Evolutionary conservation across 495 filamentous ascomycete species (phyloP).

Genomic region (Penicillium samsonianum): DNA sequence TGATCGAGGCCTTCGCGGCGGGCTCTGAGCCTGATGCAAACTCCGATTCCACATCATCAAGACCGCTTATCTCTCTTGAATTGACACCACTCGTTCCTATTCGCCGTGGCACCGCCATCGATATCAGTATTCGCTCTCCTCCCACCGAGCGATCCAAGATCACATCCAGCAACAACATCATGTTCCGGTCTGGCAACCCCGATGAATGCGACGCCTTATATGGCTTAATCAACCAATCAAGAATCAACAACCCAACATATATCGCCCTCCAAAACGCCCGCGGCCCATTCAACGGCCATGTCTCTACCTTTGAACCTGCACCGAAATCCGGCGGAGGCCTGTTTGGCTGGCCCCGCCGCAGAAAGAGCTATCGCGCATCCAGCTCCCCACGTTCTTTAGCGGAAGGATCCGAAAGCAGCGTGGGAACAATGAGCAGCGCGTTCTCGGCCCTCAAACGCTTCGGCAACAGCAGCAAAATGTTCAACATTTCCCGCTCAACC

Average conservation of each 20-base stretch:
- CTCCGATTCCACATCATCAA: slow-evolving; percentile 38
- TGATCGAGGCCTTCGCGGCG: slow-evolving; percentile 80
- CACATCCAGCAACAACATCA: slow-evolving; percentile 71
- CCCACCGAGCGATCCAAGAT: slow-evolving; percentile 70
- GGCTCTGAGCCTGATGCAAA: slow-evolving; percentile 37
- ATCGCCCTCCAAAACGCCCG: slow-evolving; percentile 77
- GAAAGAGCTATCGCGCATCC: slow-evolving; percentile 61
- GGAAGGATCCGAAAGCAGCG: slow-evolving; percentile 59
- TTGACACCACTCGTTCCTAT: slow-evolving; percentile 87
- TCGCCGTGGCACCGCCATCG: slow-evolving; percentile 83
- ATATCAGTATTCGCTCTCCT: slow-evolving; percentile 88
- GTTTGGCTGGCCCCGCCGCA: slow-evolving; percentile 52
- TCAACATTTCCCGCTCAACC: slow-evolving; percentile 74
- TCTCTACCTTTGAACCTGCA: slow-evolving; percentile 31
- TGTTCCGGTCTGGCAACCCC: slow-evolving; percentile 79
- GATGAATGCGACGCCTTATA: slow-evolving; percentile 82
- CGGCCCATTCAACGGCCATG: slow-evolving; percentile 39
- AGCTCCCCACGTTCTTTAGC: slow-evolving; percentile 52
- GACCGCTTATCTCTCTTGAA: slow-evolving; percentile 74
- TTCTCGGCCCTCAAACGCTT: slow-evolving; percentile 78
- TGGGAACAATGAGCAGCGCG: slow-evolving; percentile 60
- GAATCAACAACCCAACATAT: slow-evolving; percentile 86
- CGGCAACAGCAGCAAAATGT: slow-evolving; percentile 60
- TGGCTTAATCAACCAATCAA: slow-evolving; percentile 74
- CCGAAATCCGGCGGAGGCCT: slow-evolving; percentile 35